These are phyloP conservation scores for Metschnikowia rubicola DNA, from an alignment of 805 yeast genomes.

Conservation along the genomic window DNA sequence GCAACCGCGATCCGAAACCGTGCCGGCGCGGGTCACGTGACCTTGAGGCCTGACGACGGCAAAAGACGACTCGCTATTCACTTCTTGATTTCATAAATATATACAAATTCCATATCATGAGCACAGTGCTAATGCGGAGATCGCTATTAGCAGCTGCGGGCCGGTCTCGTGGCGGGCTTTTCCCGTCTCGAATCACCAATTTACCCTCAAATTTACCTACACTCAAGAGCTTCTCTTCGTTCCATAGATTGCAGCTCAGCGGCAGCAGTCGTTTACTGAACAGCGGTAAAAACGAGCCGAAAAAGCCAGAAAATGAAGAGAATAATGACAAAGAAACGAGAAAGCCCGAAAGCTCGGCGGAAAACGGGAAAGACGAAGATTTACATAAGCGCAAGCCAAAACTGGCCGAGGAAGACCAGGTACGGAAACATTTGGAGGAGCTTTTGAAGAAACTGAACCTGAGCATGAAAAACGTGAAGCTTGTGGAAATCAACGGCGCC, in stretches of 20 bases:
- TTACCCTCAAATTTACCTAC: background rate
- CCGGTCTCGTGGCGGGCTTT: background rate
- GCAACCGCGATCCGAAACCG: background rate
- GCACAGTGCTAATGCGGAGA: conserved; percentile 4
- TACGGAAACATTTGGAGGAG: conserved; percentile 34
- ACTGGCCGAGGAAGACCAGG: conserved; percentile 28
- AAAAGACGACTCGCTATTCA: background rate
- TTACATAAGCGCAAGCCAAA: background rate
- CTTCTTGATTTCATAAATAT: background rate
- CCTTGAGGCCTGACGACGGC: conserved; percentile 5
- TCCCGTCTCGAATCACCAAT: background rate
- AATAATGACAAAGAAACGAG: conserved; percentile 2
- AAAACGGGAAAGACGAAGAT: background rate
- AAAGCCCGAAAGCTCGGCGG: background rate
- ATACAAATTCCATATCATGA: background rate
- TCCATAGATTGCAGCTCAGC: conserved; percentile 4
- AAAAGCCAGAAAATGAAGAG: conserved; percentile 17
- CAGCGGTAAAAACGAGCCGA: background rate
- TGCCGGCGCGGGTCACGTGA: conserved; percentile 3
- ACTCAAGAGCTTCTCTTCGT: conserved; percentile 6
- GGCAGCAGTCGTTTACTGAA: background rate
- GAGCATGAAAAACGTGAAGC: conserved; percentile 30
- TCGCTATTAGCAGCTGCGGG: background rate
- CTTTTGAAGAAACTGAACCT: conserved; percentile 29
- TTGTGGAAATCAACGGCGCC: conserved; percentile 21